Percentiles rank a stretch among this genome's conserved stretches.
These are phyloP conservation scores for Fraxinus sp. DNA, from an alignment of 305 asterid genomes.

Conservation along the genomic window DNA sequence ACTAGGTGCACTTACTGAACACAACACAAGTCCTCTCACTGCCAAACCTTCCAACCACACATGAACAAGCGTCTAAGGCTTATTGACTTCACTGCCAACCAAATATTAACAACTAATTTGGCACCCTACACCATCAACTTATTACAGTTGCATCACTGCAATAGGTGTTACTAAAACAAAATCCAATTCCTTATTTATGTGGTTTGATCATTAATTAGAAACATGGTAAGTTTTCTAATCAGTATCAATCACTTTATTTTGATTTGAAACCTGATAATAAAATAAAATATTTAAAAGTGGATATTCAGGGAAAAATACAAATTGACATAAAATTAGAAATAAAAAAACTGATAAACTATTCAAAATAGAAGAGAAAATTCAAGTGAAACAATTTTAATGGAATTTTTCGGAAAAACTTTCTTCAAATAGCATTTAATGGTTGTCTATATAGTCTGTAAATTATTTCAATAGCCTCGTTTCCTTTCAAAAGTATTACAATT, in stretches of 20 bases:
- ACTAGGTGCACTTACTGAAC: not conserved
- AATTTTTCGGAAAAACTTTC: not conserved
- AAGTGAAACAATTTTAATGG: not conserved
- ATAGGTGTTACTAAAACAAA: not conserved
- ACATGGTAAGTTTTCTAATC: not conserved
- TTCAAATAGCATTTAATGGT: not conserved
- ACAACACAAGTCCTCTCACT: conserved; percentile 9
- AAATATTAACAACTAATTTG: not conserved
- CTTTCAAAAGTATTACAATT: not conserved
- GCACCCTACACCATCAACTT: not conserved
- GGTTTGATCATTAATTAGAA: not conserved
- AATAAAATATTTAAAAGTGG: not conserved
- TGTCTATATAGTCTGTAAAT: not conserved
- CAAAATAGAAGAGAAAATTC: not conserved
- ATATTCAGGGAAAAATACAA: not conserved
- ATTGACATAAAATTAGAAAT: not conserved
- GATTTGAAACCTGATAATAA: not conserved
- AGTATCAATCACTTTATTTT: not conserved
- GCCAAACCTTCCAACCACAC: conserved; percentile 7
- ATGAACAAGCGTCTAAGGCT: not conserved
- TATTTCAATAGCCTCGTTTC: not conserved
- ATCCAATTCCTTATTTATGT: not conserved
- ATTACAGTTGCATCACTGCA: not conserved
- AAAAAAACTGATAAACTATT: not conserved
- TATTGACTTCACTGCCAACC: not conserved